Percentiles rank a stretch among this genome's conserved stretches.
Evolutionary conservation across 257 asterid species (phyloP).

Genomic region (Plantago major): DNA sequence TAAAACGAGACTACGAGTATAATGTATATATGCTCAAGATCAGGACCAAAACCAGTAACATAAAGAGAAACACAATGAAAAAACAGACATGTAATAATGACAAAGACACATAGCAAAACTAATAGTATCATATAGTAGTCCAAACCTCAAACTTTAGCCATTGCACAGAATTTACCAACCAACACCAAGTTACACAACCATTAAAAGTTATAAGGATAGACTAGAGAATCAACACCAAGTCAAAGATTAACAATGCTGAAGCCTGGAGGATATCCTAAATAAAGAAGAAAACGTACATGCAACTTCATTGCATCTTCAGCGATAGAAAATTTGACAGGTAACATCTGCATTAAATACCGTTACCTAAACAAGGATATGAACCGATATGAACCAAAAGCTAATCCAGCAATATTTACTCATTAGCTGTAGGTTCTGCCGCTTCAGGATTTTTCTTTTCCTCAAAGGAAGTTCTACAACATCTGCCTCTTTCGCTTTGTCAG

Average conservation of each 20-base stretch:
- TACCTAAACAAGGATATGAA: background rate
- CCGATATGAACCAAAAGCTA: background rate
- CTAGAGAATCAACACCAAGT: background rate
- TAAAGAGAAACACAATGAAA: too few relatives aligned
- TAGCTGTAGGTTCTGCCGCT: background rate
- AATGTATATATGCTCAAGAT: too few relatives aligned
- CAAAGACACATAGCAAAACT: too few relatives aligned
- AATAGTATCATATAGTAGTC: too few relatives aligned
- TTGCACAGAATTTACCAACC: background rate
- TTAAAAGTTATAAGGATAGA: background rate
- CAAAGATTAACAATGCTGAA: background rate
- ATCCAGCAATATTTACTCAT: background rate
- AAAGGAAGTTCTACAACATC: too few relatives aligned
- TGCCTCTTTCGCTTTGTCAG: too few relatives aligned
- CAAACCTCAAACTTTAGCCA: background rate
- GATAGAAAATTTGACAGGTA: background rate
- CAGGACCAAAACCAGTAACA: too few relatives aligned
- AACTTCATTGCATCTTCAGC: background rate
- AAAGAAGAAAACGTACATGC: background rate
- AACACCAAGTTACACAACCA: background rate
- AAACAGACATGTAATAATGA: too few relatives aligned
- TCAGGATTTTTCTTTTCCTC: background rate
- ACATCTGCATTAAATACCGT: background rate
- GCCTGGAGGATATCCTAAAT: background rate
- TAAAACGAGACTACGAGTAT: too few relatives aligned